Evolutionary conservation across 192 early-diverging fungal species (phyloP).

Genomic region (Entomortierella chlamydospora): DNA sequence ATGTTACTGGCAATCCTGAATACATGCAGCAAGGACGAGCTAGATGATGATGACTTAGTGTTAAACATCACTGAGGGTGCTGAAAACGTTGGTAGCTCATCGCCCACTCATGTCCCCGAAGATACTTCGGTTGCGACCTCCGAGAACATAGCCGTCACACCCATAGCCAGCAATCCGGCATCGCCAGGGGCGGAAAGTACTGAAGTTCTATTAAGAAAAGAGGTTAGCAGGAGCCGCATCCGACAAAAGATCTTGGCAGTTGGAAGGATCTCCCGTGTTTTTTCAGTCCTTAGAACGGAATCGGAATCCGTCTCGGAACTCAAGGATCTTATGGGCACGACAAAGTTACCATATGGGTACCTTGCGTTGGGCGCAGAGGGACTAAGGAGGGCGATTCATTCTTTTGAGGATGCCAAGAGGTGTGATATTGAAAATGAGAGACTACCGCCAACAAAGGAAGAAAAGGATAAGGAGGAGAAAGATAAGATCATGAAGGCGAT

Average conservation of each 20-base stretch:
- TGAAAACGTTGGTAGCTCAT: not conserved
- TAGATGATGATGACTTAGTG: slow-evolving; percentile 67
- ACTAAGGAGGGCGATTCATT: slow-evolving; percentile 87
- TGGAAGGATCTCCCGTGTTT: slow-evolving; percentile 89
- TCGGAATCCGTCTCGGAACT: slow-evolving; percentile 93
- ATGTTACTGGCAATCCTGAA: slow-evolving; percentile 94
- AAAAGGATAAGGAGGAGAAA: slow-evolving; percentile 25
- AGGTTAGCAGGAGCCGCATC: slow-evolving; percentile 23
- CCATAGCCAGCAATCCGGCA: not conserved
- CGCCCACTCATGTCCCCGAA: not conserved
- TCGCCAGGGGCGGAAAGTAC: not conserved
- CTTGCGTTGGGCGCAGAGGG: slow-evolving; percentile 93
- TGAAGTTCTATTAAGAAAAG: not conserved
- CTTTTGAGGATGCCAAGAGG: slow-evolving; percentile 90
- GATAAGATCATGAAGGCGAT: slow-evolving; percentile 47
- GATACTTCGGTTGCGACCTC: not conserved
- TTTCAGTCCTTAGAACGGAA: slow-evolving; percentile 87
- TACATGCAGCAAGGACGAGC: slow-evolving; percentile 94
- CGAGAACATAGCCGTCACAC: not conserved
- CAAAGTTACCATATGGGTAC: slow-evolving; percentile 84
- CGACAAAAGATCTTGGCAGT: slow-evolving; percentile 87
- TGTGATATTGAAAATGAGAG: slow-evolving; percentile 94
- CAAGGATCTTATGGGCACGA: slow-evolving; percentile 87
- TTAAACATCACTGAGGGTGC: slow-evolving; percentile 1
- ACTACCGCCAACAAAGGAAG: slow-evolving; percentile 77